Evolutionary conservation across 257 asterid species (phyloP).

Genomic region (Misopates orontium): DNA sequence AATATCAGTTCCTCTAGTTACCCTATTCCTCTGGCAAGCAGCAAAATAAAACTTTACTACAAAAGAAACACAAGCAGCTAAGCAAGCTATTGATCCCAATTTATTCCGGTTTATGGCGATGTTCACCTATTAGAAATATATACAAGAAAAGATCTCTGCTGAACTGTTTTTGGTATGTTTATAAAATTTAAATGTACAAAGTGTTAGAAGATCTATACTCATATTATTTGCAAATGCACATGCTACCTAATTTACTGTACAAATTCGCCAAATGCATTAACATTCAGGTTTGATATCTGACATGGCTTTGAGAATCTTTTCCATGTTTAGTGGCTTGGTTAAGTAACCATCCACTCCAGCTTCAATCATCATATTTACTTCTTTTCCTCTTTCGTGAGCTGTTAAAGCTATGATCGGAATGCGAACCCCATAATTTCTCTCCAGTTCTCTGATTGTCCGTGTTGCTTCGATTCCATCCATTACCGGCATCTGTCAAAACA

Average conservation of each 20-base stretch:
- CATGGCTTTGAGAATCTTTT: slow-evolving; percentile 35
- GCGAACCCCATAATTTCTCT: slow-evolving; percentile 41
- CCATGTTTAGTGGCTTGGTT: slow-evolving; percentile 51
- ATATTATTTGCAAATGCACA: not conserved
- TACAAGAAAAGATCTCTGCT: too few relatives aligned
- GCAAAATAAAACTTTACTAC: too few relatives aligned
- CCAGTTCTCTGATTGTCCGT: slow-evolving; percentile 54
- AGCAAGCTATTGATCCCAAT: too few relatives aligned
- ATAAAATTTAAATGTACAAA: not conserved
- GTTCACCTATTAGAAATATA: too few relatives aligned
- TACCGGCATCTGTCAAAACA: slow-evolving; percentile 54
- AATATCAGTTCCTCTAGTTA: too few relatives aligned
- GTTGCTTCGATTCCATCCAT: slow-evolving; percentile 83
- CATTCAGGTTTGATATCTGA: slow-evolving; percentile 22
- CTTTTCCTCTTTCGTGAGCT: slow-evolving; percentile 49
- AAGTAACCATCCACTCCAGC: slow-evolving; percentile 70
- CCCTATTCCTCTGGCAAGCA: too few relatives aligned
- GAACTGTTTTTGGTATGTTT: too few relatives aligned
- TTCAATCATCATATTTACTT: slow-evolving; percentile 41
- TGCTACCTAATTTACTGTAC: not conserved
- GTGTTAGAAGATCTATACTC: too few relatives aligned
- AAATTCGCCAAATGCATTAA: not conserved
- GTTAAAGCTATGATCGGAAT: slow-evolving; percentile 71
- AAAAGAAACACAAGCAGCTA: too few relatives aligned
- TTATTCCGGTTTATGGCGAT: too few relatives aligned